Evolutionary conservation across 106 monocot species (phyloP).

Genomic region (Dioscorea zingiberensis): DNA sequence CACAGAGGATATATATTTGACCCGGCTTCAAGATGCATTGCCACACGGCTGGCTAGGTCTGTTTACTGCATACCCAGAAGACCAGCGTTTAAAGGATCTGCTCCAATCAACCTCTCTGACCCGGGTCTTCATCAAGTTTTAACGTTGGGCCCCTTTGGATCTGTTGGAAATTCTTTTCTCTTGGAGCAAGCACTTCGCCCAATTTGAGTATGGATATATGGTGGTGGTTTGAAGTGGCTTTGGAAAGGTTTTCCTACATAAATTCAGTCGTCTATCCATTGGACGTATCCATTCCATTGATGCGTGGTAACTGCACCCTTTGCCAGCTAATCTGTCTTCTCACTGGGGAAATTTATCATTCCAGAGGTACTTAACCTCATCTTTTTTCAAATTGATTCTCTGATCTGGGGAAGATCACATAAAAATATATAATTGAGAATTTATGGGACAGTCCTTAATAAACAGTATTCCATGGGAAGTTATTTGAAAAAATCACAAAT

Average conservation of each 20-base stretch:
- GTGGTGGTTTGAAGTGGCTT: conserved; percentile 63
- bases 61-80: conserved; percentile 80
- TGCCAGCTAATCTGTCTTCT: conserved; percentile 78
- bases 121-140: conserved; percentile 82
- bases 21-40: conserved; percentile 92
- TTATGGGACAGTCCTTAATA: too few species aligned
- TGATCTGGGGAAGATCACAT: too few species aligned
- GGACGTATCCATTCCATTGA: conserved; percentile 64
- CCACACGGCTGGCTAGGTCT: conserved; percentile 83
- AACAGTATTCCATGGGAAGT: too few species aligned
- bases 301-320: conserved; percentile 69
- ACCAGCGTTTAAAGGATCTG: conserved; percentile 86
- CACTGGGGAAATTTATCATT: conserved; percentile 59
- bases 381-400: too few species aligned
- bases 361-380: conserved; percentile 44
- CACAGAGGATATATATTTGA: conserved; percentile 78
- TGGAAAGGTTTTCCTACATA: conserved; percentile 73
- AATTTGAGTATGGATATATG: conserved; percentile 83
- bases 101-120: conserved; percentile 76
- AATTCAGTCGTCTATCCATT: conserved; percentile 82
- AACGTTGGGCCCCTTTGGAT: conserved; percentile 84
- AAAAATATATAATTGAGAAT: too few species aligned
- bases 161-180: conserved; percentile 78
- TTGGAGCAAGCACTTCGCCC: conserved; percentile 80
- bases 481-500: too few species aligned